Evolutionary conservation across 2,329 filamentous ascomycete genomes (phyloP), one percentile per base, ranked within the genome.

Genomic region (Knoxdaviesia proteae): DNA sequence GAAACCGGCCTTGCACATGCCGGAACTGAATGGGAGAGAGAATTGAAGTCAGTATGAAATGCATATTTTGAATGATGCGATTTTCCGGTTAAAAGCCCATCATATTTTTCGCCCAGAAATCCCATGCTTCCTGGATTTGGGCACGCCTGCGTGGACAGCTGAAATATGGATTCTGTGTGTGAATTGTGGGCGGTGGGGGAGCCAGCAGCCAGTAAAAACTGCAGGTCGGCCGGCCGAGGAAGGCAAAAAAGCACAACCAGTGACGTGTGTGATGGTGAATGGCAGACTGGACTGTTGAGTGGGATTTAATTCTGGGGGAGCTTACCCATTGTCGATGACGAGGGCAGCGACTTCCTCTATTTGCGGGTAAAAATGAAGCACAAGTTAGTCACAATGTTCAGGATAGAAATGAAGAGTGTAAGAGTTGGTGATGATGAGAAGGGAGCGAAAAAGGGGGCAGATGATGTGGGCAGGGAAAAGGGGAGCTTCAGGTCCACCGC

Each of bases 311-410:
- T 39, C 31, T 38, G 53, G 53, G 52, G 54, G 58, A 68, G 72
- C 87, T 84, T 88, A 98, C 90, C 90, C 90, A 96, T 98, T 98
- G 87, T 98, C 90, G 73, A 98, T 96, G 70, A 98, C 90, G 84
- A 98, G 87, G 69, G 90, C 90, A 68, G 90, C 90, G 70, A 98
- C 90, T 84, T 98, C 90, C 78, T 98, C 90, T 96, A 63, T 47
- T 34, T 29, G 6, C n/a, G 10, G 40, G 11, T 33, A 32, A 32
- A 37, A 11, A 20, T 20, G 20, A 20, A 44, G 38, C 36, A 11
- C 8, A 9, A 11, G 10, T 34, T 20, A 36, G 39, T 34, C 9
- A 20, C 31, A 11, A 41, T 41, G 20, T n/a, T 40, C 6, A 6
- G 29, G 32, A 20, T n/a, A 32, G 32, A 20, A 20, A 20, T 40